Base-by-base conservation (phyloP, 1,139 yeast species). In the Sugiyamaella neomexicana region DNA sequence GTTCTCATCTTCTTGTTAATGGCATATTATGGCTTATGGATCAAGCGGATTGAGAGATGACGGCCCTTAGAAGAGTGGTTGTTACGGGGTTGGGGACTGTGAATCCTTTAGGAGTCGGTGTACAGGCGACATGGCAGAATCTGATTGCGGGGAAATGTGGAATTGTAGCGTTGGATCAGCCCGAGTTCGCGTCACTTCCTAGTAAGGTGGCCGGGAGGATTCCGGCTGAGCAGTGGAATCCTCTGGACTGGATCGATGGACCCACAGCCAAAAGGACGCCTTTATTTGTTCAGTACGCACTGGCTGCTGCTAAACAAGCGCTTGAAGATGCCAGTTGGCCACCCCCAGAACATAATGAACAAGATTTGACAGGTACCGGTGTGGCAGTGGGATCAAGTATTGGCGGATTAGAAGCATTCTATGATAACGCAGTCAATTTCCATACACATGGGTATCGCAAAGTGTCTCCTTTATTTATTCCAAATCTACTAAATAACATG, bases 361-460 rank as follows among this genome's bases (percentile, higher is more conserved):
- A 20, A 20, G 67, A 74, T 2, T 77, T 76, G 47, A 71, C 70
- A 6, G 48, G 52, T 4, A 59, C 60, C 2, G 98, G 98, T 1
- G 93, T 89, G 5, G 86, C 93, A 29, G 81, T 93, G 2, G 99
- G 99, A 0, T 85, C 96, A 2, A 97, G 98, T 0, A 89, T 93
- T 54, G 99, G 98, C 0, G 88, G 96, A 1, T 78, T 93, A 53
- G 85, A 84, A 29, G 97, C 91, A 60, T 72, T 82, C 0, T 85
- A 81, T 65, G 82, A 80, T 45, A 83, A 85, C 67, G 70, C 87
- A 13, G 73, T 80, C 8, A 75, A 72, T 2, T 85, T 81, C 60
- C 65, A 71, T 23, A 61, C 64, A 3, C 67, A 73, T 20, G 95
- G 95, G 0, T 86, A 85, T 65, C 80, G 84, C 55, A 83, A 82